Base-by-base conservation (phyloP, 805 yeast genomes). In the Wickerhamiella galacta region DNA sequence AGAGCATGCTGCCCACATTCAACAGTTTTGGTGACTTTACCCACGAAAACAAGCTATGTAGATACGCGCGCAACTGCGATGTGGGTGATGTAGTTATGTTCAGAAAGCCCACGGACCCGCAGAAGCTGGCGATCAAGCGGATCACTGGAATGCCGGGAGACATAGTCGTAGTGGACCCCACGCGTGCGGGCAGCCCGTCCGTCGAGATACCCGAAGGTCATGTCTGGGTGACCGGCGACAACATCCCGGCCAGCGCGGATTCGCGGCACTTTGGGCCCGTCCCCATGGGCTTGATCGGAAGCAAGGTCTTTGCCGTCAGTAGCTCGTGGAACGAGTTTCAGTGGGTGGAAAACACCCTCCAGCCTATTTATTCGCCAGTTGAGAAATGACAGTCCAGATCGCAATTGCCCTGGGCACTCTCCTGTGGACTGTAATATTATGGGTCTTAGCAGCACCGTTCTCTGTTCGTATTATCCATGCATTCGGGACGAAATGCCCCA, bases 81-180 rank as follows among this genome's bases (percentile, higher is more conserved):
- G 68, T 75, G 42, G 99, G 99, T 0, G 98, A 90, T 49, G 66
- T 87, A 34, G 68, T 90, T 2, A 90, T 87, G 23, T 85, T 93
- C 2, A 56, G 68, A 20, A 90, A 90, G 51, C 98, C 99, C 1
- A 79, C 92, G 2, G 85, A 78, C 42, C 92, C 93, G 0, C 63
- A 65, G 14, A 79, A 74, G 46, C 60, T 92, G 35, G 93, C 90
- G 2, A 90, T 96, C 49, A 90, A 90, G 48, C 63, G 99, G 35
- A 74, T 90, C 16, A 75, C 93, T 0, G 98, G 96, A 0, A 76
- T 87, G 93, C 93, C 95, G 0, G 96, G 96, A 1, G 96, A 87
- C 58, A 49, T 74, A 12, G 69, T 90, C 3, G 52, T 76, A 34
- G 63, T 79, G 3, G 95, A 90, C 50, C 95, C 95, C 6, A 39